phyloP scores from a whole-genome alignment of 2,329 filamentous ascomycete species.

The Fusarium clavum region DNA sequence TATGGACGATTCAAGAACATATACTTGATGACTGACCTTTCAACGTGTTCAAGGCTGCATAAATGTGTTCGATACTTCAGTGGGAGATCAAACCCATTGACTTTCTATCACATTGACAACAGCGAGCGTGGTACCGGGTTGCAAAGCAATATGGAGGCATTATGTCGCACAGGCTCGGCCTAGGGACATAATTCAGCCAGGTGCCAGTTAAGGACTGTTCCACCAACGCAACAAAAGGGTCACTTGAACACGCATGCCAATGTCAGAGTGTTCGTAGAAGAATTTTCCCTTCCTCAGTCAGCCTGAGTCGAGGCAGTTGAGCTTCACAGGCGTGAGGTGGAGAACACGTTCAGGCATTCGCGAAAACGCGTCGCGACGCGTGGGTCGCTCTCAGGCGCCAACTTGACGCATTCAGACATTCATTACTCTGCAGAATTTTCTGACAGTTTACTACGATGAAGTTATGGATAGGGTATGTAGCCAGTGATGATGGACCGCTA shows the following conservation, averaged over 20 bases:
- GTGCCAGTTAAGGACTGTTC: background rate
- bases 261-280: background rate
- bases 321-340: background rate
- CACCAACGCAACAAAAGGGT: background rate
- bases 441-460: background rate
- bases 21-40: no score
- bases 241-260: background rate
- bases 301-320: background rate
- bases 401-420: no score
- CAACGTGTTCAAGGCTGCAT: no score
- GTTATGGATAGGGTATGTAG: constrained; percentile 56
- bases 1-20: no score
- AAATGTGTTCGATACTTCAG: no score
- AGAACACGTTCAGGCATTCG: background rate
- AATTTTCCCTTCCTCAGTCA: background rate
- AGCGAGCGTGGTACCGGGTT: no score
- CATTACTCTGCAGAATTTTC: background rate
- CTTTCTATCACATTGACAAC: no score
- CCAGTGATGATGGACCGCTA: constrained; percentile 77
- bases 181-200: no score
- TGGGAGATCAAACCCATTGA: no score
- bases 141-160: no score
- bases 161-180: no score
- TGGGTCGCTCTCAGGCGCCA: no score
- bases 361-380: background rate